These are phyloP conservation scores for Pichia manshurica DNA, from an alignment of 805 yeast species.

Conservation along the genomic window DNA sequence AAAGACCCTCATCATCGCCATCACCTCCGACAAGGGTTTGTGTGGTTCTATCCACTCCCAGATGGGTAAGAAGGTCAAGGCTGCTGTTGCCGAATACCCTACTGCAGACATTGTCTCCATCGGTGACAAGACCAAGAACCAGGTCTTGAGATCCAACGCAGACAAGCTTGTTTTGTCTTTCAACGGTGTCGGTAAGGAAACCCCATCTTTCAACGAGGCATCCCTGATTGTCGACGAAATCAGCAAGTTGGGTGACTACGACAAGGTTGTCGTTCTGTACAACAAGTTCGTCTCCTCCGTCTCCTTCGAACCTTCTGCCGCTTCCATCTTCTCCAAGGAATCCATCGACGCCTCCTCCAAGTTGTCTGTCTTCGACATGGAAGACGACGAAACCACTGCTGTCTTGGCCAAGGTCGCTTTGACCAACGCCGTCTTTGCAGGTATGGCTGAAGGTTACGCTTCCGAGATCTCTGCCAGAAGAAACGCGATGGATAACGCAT, in stretches of 20 bases:
- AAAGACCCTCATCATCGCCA: conserved; percentile 76
- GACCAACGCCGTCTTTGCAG: conserved; percentile 84
- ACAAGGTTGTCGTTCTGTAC: conserved; percentile 73
- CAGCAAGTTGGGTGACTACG: conserved; percentile 60
- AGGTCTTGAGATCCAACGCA: conserved; percentile 77
- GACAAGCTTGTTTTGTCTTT: conserved; percentile 66
- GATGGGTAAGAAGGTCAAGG: conserved; percentile 82
- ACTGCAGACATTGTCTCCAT: conserved; percentile 75
- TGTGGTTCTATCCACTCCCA: conserved; percentile 98
- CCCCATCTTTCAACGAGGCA: conserved; percentile 90
- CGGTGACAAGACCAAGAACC: conserved; percentile 93
- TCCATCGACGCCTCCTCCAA: conserved; percentile 82
- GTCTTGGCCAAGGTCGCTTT: conserved; percentile 77
- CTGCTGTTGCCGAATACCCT: conserved; percentile 53
- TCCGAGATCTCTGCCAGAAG: conserved; percentile 98
- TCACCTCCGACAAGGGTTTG: conserved; percentile 95
- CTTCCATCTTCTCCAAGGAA: conserved; percentile 60
- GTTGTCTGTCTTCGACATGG: conserved; percentile 74
- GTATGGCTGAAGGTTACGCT: conserved; percentile 97
- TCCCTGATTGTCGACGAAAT: conserved; percentile 85
- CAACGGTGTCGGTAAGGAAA: conserved; percentile 93
- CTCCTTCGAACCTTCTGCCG: conserved; percentile 76
- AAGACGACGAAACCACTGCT: conserved; percentile 62
- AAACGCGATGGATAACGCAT: conserved; percentile 99
- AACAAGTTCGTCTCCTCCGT: conserved; percentile 86